Evolutionary conservation across 805 yeast genomes (phyloP).

Genomic region (Candida dajiaensis): DNA sequence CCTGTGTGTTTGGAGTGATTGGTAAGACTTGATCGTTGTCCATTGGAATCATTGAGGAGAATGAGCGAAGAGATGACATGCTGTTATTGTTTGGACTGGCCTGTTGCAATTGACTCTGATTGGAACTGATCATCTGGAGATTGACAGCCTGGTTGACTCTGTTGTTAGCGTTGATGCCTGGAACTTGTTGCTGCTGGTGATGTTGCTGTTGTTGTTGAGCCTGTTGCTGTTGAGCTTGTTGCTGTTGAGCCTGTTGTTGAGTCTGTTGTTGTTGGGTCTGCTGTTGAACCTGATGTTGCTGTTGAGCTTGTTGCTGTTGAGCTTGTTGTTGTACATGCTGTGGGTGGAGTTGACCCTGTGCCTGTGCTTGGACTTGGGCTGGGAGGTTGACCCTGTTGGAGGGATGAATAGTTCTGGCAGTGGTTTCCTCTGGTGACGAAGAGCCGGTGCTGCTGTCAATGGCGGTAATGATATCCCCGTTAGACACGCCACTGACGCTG

Average conservation of each 20-base stretch:
- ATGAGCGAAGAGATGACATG: constrained; percentile 2
- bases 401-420: neutral
- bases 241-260: constrained; percentile 2
- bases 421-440: neutral
- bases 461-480: neutral
- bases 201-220: constrained; percentile 4
- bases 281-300: neutral
- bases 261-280: constrained; percentile 5
- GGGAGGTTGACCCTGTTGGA: constrained; percentile 4
- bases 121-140: neutral
- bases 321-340: constrained; percentile 1
- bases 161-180: constrained; percentile 7
- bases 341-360: neutral
- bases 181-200: constrained; percentile 1
- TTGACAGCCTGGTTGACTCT: constrained; percentile 11
- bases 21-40: constrained; percentile 3
- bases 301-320: constrained; percentile 3
- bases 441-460: neutral
- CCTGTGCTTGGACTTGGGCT: neutral
- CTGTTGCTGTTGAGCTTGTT: constrained; percentile 5
- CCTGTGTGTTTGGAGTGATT: neutral
- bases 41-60: constrained; percentile 6
- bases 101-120: neutral
- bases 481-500: neutral
- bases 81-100: neutral